Conservation (phyloP, 2,329 filamentous ascomycete genomes). For the Gremmenia infestans region DNA sequence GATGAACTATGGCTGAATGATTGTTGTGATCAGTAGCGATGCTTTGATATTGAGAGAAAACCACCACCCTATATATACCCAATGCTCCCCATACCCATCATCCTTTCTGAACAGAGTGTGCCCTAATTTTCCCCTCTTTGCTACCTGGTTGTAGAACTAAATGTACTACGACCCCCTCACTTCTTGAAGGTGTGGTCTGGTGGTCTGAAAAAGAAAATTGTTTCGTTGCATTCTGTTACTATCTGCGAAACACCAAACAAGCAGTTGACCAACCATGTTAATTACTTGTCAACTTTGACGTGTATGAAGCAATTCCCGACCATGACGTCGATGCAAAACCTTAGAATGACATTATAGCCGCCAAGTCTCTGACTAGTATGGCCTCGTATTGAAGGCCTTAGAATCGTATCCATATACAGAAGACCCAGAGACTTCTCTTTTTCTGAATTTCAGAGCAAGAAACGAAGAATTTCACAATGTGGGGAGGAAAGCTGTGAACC, state of each 20-base stretch:
- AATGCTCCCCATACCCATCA: background rate
- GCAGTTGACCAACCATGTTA: background rate
- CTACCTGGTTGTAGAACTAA: background rate
- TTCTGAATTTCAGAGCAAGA: no score
- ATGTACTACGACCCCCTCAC: background rate
- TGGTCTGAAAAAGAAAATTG: background rate
- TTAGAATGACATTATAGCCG: no score
- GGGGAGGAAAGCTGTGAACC: no score
- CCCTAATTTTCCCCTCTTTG: background rate
- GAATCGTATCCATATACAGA: no score
- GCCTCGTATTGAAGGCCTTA: no score
- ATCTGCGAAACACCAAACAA: background rate
- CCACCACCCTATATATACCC: background rate
- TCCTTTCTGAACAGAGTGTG: background rate
- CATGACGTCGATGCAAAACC: no score
- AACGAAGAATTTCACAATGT: no score
- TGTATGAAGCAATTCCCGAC: no score
- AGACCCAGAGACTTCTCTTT: no score
- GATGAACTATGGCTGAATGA: background rate
- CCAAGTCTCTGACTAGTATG: no score
- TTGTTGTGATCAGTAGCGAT: background rate
- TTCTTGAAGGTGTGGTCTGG: background rate
- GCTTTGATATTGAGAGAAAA: background rate
- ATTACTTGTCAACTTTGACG: background rate
- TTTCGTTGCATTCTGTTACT: background rate